These are phyloP conservation scores for Chernovozyma sophiae-reginae DNA, from an alignment of 1,139 yeast genomes.

Conservation along the genomic window DNA sequence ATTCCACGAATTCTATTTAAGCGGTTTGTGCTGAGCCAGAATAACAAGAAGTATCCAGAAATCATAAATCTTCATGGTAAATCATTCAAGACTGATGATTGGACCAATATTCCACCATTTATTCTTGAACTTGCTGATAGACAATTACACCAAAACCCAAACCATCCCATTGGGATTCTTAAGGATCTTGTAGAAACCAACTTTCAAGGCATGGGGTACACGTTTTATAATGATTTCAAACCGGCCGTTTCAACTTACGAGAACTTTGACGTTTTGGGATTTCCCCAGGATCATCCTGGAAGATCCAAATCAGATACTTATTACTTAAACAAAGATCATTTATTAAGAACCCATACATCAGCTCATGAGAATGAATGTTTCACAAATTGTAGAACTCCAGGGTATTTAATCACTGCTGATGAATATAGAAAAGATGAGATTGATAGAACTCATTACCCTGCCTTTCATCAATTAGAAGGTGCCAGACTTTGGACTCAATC, in stretches of 20 bases:
- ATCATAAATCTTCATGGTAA: conserved; percentile 46
- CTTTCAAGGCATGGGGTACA: conserved; percentile 65
- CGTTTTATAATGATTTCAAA: conserved; percentile 73
- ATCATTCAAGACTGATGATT: conserved; percentile 58
- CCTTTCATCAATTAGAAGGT: conserved; percentile 97
- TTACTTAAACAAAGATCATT: conserved; percentile 66
- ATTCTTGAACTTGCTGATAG: conserved; percentile 69
- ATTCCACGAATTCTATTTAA: background rate
- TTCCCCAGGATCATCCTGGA: conserved; percentile 91
- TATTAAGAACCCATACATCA: conserved; percentile 90
- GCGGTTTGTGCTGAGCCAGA: background rate
- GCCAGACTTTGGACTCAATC: conserved; percentile 77
- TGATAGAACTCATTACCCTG: conserved; percentile 95
- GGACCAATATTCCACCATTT: conserved; percentile 83
- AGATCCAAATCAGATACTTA: conserved; percentile 91
- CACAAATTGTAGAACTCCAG: conserved; percentile 62
- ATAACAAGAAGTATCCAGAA: conserved; percentile 18
- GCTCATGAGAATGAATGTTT: conserved; percentile 94
- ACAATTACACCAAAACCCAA: conserved; percentile 64
- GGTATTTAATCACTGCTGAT: conserved; percentile 91
- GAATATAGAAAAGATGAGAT: conserved; percentile 94
- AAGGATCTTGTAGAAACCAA: conserved; percentile 68
- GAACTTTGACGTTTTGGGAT: conserved; percentile 88
- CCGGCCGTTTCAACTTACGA: conserved; percentile 81
- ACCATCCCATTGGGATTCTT: conserved; percentile 89